Conservation (phyloP, 2,329 filamentous ascomycete species). For the Aspergillus niger region DNA sequence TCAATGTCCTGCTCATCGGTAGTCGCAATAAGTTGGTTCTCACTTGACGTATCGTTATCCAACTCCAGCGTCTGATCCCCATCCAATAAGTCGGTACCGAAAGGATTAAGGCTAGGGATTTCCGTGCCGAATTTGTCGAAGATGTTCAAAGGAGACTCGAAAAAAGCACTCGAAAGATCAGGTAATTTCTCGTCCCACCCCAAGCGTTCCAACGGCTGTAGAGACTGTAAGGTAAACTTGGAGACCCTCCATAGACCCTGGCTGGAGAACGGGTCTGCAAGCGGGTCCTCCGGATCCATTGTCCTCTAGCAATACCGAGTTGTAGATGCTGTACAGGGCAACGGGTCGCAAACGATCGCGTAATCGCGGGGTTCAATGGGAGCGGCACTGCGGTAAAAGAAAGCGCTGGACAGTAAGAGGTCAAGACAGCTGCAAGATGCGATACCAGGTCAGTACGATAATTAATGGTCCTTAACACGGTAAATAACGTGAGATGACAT, state of each 20-base stretch:
- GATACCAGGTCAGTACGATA: too few relatives aligned
- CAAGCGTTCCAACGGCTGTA: slow-evolving; percentile 41
- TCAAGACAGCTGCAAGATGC: too few relatives aligned
- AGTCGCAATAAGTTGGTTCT: slow-evolving; percentile 23
- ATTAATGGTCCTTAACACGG: too few relatives aligned
- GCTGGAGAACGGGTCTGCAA: slow-evolving; percentile 38
- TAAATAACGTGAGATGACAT: too few relatives aligned
- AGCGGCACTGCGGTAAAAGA: too few relatives aligned
- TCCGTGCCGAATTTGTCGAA: slow-evolving; percentile 29
- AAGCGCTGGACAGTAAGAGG: too few relatives aligned
- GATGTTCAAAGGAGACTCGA: slow-evolving; percentile 23
- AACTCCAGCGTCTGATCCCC: slow-evolving; percentile 23
- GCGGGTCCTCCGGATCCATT: slow-evolving; percentile 32
- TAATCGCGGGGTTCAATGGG: too few relatives aligned
- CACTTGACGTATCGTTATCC: slow-evolving; percentile 22
- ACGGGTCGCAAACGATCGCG: too few relatives aligned
- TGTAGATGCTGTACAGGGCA: too few relatives aligned
- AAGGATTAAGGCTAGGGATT: slow-evolving; percentile 37
- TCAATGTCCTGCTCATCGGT: slow-evolving; percentile 24
- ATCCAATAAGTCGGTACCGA: slow-evolving; percentile 28
- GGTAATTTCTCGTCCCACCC: slow-evolving; percentile 37
- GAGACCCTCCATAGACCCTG: slow-evolving; percentile 43
- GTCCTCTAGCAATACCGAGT: slow-evolving; percentile 1
- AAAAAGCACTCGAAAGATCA: slow-evolving; percentile 30
- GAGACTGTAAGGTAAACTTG: slow-evolving; percentile 39